Base-by-base conservation (phyloP, 345 rosid species). In the Brassica incana region DNA sequence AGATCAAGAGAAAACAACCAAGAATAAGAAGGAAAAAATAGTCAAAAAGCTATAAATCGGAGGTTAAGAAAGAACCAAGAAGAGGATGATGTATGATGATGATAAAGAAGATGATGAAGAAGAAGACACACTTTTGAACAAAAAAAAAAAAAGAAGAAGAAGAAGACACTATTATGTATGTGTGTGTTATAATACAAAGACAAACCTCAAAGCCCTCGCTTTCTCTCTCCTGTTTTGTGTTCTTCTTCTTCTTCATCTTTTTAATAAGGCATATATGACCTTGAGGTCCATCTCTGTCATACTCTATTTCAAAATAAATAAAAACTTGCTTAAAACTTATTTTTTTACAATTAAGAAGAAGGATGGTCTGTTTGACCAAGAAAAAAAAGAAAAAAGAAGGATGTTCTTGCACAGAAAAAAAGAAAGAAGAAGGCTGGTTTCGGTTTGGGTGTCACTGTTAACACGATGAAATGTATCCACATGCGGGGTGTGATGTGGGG, bases 1-100 rank as follows among this genome's bases (percentile, higher is more conserved):
- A 65, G 80, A 80, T 76, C 50, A 87, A 85, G 83, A 84, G 91
- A 90, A 81, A 86, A 81, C 75, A 79, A 83, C 83, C 88, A 81
- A 85, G 16, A 64, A 69, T 15, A 65, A 72, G 68, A 14, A 59
- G 9, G 5, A 45, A 36, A 63, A 63, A 43, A 12, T 5, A 54
- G 62, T 74, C 35, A 75, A 76, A 74, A 80, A 80, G 83, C 64
- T 70, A 75, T 43, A 58, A 80, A 76, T 43, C 80, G 69, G 69
- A 64, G 30, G 64, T 71, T 64, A 62, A 80, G 80, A 80, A 80
- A 75, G 69, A 75, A 75, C 83, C 83, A 80, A 65, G 84, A 80
- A 87, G 83, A 87, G 79, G 85, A 81, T 84, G 86, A 81, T 85
- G 87, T 76, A 82, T 75, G 79, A 74, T 83, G 60, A 62, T 36